phyloP scores from a whole-genome alignment of 805 yeast species.

The Candida coleopterorum region DNA sequence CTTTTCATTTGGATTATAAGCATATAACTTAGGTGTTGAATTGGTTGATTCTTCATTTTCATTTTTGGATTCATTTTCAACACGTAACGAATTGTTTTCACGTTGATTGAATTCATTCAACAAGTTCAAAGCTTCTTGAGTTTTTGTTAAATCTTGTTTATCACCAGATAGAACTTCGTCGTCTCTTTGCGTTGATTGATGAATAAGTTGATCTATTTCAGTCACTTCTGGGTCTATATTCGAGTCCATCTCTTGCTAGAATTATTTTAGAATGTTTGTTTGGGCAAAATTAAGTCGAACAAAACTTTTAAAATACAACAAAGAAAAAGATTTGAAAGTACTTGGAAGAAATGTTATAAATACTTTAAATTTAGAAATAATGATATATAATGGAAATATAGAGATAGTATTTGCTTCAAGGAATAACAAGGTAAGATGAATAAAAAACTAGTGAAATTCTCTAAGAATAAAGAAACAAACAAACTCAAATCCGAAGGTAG shows the following conservation, averaged over 20 bases:
- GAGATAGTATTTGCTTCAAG: no score
- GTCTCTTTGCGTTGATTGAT: not conserved
- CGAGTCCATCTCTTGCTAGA: conserved; percentile 7
- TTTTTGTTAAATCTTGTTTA: not conserved
- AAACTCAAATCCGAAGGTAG: no score
- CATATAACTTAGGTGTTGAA: conserved; percentile 18
- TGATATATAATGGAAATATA: no score
- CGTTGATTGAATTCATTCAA: conserved; percentile 1
- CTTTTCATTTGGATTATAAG: conserved; percentile 27
- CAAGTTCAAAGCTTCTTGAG: not conserved
- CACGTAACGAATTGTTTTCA: not conserved
- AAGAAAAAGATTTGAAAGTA: no score
- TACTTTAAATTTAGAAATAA: no score
- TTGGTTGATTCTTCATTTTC: not conserved
- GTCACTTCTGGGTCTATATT: conserved; percentile 7
- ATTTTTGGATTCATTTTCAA: not conserved
- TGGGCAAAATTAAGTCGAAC: not conserved
- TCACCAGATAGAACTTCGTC: not conserved
- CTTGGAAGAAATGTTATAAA: no score
- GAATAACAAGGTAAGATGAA: no score
- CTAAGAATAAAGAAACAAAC: no score
- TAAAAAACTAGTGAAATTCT: no score
- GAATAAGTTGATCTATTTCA: not conserved
- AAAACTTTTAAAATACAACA: no score
- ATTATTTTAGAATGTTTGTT: no score